Conservation (phyloP, 2,329 filamentous ascomycete genomes). For the Colletotrichum falcatum region DNA sequence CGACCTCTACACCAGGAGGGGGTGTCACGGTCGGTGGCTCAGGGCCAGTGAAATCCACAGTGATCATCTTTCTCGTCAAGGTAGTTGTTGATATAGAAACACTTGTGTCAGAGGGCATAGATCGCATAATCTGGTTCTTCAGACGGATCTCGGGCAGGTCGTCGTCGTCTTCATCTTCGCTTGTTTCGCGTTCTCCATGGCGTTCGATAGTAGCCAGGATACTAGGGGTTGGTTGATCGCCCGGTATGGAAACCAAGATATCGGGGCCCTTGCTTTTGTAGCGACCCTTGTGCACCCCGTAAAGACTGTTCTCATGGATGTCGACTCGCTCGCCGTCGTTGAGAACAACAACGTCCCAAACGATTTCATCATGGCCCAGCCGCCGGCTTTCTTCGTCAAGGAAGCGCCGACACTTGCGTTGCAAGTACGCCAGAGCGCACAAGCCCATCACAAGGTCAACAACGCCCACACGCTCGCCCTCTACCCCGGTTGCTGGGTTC, state of each 20-base stretch:
- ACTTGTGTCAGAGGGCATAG: slow-evolving; percentile 66
- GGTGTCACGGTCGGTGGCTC: slow-evolving; percentile 63
- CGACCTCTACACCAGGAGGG: slow-evolving; percentile 69
- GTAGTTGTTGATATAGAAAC: slow-evolving; percentile 71
- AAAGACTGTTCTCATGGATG: slow-evolving; percentile 56
- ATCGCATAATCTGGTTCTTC: slow-evolving; percentile 65
- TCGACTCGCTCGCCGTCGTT: slow-evolving; percentile 70
- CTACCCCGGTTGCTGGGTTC: slow-evolving; percentile 69
- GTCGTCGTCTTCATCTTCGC: slow-evolving; percentile 54
- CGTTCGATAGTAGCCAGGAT: slow-evolving; percentile 53
- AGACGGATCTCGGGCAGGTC: slow-evolving; percentile 60
- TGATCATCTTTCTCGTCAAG: slow-evolving; percentile 71
- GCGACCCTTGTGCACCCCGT: slow-evolving; percentile 47
- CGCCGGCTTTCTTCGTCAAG: slow-evolving; percentile 62
- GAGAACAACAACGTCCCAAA: slow-evolving; percentile 76
- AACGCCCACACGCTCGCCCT: slow-evolving; percentile 70
- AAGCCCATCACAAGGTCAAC: slow-evolving; percentile 71
- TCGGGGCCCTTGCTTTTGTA: slow-evolving; percentile 42
- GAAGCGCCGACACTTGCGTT: slow-evolving; percentile 65
- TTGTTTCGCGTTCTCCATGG: slow-evolving; percentile 47
- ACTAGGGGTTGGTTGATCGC: slow-evolving; percentile 43
- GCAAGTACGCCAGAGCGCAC: slow-evolving; percentile 71
- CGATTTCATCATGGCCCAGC: slow-evolving; percentile 64
- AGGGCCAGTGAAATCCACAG: slow-evolving; percentile 70
- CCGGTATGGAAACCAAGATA: slow-evolving; percentile 44